These are phyloP conservation scores for Silene latifolia DNA, from an alignment of 148 eudicot species.

Conservation along the genomic window DNA sequence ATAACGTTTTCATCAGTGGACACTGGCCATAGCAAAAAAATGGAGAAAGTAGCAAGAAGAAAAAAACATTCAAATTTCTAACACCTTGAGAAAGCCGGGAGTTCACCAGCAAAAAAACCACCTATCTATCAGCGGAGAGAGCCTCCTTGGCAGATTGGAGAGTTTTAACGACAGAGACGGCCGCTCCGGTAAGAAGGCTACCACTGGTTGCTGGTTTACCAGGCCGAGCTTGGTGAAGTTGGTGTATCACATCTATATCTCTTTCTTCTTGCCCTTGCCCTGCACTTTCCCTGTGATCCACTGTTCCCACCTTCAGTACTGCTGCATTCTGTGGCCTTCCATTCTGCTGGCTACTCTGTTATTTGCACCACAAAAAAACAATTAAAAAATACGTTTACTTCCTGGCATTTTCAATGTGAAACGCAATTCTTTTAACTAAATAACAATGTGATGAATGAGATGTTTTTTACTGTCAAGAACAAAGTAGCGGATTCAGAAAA, in stretches of 20 bases:
- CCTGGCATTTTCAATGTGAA: too few relatives aligned
- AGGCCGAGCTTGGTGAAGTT: slow-evolving; percentile 30
- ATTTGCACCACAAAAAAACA: neutral
- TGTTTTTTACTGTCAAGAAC: too few relatives aligned
- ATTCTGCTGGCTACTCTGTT: slow-evolving; percentile 12
- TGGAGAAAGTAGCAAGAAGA: too few relatives aligned
- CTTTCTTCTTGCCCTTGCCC: slow-evolving; percentile 33
- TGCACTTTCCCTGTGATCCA: slow-evolving; percentile 38
- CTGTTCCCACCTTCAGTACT: slow-evolving; percentile 32
- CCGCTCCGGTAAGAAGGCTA: slow-evolving; percentile 35
- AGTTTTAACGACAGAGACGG: slow-evolving; percentile 32
- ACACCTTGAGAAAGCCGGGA: neutral
- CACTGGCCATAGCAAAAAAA: too few relatives aligned
- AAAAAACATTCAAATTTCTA: neutral
- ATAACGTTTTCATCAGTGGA: too few relatives aligned
- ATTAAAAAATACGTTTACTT: too few relatives aligned
- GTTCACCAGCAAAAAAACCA: too few relatives aligned
- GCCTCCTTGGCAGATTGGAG: slow-evolving; percentile 42
- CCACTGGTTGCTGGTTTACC: slow-evolving; percentile 27
- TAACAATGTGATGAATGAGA: too few relatives aligned
- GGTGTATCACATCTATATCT: slow-evolving; percentile 38
- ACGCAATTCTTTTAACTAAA: too few relatives aligned
- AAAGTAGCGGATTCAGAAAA: too few relatives aligned
- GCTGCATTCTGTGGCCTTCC: slow-evolving; percentile 5
- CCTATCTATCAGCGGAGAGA: slow-evolving; percentile 19